Percentiles rank a stretch among this genome's conserved stretches.
Evolutionary conservation across 2,329 filamentous ascomycete genomes (phyloP).

Genomic region (Dothidotthia symphoricarpi): DNA sequence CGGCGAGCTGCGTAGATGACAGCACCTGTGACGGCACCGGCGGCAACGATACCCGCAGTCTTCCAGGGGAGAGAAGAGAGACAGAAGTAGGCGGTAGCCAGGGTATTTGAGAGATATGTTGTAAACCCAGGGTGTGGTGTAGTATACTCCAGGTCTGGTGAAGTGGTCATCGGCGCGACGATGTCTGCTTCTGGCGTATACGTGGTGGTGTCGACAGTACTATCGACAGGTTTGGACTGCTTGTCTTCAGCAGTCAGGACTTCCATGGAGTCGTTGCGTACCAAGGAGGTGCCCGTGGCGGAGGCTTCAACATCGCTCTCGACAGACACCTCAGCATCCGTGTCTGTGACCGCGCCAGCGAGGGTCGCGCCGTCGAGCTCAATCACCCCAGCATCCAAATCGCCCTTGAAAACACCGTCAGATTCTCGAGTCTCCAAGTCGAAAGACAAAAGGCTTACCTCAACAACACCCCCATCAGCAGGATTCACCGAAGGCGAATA

Average conservation of each 20-base stretch:
- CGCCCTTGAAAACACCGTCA: no score
- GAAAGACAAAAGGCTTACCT: no score
- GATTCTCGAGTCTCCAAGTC: no score
- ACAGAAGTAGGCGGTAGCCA: not conserved
- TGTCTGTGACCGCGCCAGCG: not conserved
- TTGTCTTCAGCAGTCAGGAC: not conserved
- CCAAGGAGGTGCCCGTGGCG: no score
- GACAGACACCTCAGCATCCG: not conserved
- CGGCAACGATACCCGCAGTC: not conserved
- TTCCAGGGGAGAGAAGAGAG: slow-evolving; percentile 2
- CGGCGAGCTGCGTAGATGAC: not conserved
- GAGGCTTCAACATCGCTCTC: not conserved
- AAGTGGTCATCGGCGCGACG: not conserved
- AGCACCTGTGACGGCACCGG: not conserved
- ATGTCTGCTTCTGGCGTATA: not conserved
- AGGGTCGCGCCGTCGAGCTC: no score
- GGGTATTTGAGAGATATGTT: not conserved
- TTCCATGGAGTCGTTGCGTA: not conserved
- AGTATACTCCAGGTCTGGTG: not conserved
- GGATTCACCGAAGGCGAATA: not conserved
- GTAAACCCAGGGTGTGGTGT: not conserved
- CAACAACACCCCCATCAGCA: no score
- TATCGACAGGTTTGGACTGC: not conserved
- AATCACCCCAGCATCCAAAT: no score
- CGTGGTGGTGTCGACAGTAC: not conserved